Evolutionary conservation across 148 eudicot genomes (phyloP), one percentile per base, ranked within the genome.

Genomic region (Pharnaceum exiguum): DNA sequence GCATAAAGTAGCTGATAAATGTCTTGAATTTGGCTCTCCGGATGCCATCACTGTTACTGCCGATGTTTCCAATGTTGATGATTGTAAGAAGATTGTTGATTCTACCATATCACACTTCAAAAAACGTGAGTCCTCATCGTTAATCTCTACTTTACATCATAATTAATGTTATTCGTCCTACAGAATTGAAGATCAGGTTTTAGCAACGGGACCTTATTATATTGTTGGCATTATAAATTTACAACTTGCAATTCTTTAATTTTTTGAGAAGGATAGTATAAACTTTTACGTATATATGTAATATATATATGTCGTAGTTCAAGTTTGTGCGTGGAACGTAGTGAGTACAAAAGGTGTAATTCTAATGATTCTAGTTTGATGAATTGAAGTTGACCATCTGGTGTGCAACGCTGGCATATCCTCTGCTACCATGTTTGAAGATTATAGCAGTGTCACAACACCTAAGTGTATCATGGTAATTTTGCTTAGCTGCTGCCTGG

Each of bases 381-480:
- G n/a, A n/a, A n/a, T n/a, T n/a, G n/a, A 56, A 86, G 95, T 86
- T 84, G 89, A 83, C 30, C 89, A 86, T 72, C 60, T 83, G 79
- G 89, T 86, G 70, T 63, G 64, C 36, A 78, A 78, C 57, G 95
- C 95, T 39, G 86, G 95, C 54, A 76, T 83, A 47, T 36, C 65
- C 2, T 40, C 77, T 1, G 54, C 31, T n/a, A 44, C 51, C 68
- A 39, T 72, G 76, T 35, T 87, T 32, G 90, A 87, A 50, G 95
- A 87, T 38, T 64, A 59, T 2, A 56, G 71, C 7, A 67, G 75
- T 46, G 46, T 82, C 7, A 74, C 71, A 10, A 69, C 73, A 55
- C 61, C 74, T n/a, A 63, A 63, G 51, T 69, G 80, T 0, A 47
- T 80, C 18, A 88, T 88, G 96, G 84, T 86, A 64, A 60, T 22